Evolutionary conservation across 2,329 filamentous ascomycete genomes (phyloP).

Genomic region (Huntiella abstrusa): DNA sequence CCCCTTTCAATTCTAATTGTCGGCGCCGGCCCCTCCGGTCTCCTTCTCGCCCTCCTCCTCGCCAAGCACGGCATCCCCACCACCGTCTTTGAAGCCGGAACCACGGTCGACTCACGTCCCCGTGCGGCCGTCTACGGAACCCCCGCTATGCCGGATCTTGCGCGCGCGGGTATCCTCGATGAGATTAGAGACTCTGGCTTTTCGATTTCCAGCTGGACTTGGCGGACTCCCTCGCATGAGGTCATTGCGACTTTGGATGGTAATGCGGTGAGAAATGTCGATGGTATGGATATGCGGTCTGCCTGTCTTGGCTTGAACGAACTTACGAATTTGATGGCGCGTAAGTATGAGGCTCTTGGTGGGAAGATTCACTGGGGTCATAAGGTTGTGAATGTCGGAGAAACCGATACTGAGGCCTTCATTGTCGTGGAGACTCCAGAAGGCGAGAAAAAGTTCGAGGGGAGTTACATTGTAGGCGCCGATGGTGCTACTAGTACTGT

Average conservation of each 20-base stretch:
- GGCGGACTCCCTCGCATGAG: constrained; percentile 21
- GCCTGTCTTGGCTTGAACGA: constrained; percentile 25
- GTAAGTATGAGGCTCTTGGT: constrained; percentile 20
- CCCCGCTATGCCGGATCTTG: constrained; percentile 37
- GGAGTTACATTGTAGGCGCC: constrained; percentile 37
- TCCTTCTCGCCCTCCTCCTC: constrained; percentile 32
- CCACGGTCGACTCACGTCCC: constrained; percentile 37
- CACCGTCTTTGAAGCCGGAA: constrained; percentile 34
- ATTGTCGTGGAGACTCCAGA: constrained; percentile 23
- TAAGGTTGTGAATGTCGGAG: constrained; percentile 26
- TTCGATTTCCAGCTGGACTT: constrained; percentile 22
- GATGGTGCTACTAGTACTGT: constrained; percentile 34
- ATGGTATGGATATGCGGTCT: constrained; percentile 23
- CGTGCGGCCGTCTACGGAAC: constrained; percentile 44
- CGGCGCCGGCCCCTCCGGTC: constrained; percentile 30
- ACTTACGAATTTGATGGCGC: constrained; percentile 24
- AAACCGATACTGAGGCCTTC: constrained; percentile 27
- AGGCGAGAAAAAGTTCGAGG: constrained; percentile 21
- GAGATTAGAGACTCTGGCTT: constrained; percentile 21
- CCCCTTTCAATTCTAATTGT: constrained; percentile 20
- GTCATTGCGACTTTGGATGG: constrained; percentile 21
- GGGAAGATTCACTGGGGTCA: constrained; percentile 27
- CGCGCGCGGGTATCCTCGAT: constrained; percentile 38
- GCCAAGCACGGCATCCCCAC: constrained; percentile 32
- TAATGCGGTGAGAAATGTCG: constrained; percentile 18